These are phyloP conservation scores for Hirschioporus abietinus DNA, from an alignment of 768 basidiomycete species.

Conservation along the genomic window DNA sequence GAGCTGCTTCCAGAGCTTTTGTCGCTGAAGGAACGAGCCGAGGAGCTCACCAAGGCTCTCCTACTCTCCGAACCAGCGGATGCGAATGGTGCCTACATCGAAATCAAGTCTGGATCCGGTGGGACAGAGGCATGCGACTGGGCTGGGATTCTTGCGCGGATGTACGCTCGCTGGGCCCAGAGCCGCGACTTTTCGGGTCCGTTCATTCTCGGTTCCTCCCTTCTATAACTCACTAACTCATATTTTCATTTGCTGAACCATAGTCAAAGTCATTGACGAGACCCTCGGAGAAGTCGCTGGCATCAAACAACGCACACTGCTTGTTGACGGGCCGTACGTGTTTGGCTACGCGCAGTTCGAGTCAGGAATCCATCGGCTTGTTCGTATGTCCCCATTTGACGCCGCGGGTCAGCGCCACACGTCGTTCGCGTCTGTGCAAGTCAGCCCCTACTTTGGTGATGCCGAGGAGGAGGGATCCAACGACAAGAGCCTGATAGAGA, in stretches of 20 bases:
- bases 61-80: background rate
- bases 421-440: slow-evolving; percentile 1
- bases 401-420: slow-evolving; percentile 4
- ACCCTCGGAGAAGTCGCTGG: slow-evolving; percentile 2
- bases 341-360: slow-evolving; percentile 2
- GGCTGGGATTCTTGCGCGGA: slow-evolving; percentile 1
- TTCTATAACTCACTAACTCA: background rate
- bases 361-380: slow-evolving; percentile 1
- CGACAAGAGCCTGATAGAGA: slow-evolving; percentile 1
- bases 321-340: slow-evolving; percentile 2
- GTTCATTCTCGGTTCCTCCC: background rate
- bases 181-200: background rate
- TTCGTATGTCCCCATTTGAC: slow-evolving; percentile 4
- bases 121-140: slow-evolving; percentile 4
- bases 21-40: background rate
- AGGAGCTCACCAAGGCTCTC: background rate
- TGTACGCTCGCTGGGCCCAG: slow-evolving; percentile 3
- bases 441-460: background rate
- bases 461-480: background rate
- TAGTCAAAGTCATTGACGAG: slow-evolving; percentile 2
- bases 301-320: background rate
- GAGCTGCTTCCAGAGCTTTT: background rate
- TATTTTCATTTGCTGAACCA: background rate
- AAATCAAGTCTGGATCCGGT: slow-evolving; percentile 2
- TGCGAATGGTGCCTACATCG: slow-evolving; percentile 4